Conservation (phyloP, 2,329 filamentous ascomycete genomes). For the Aspergillus ochraceoroseus region DNA sequence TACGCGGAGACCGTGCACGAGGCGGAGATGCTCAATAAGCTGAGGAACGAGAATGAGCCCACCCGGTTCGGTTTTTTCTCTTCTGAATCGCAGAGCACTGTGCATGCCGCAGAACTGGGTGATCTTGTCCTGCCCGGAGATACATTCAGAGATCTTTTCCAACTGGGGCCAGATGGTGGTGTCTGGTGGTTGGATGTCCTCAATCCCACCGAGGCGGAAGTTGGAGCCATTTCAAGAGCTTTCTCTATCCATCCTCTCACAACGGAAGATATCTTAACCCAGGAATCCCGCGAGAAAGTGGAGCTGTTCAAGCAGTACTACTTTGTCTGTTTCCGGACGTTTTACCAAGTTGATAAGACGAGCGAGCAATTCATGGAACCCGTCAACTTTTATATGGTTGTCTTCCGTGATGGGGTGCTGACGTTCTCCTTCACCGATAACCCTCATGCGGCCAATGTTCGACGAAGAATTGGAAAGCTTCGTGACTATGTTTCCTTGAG, state of each 20-base stretch:
- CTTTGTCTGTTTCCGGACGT: slow-evolving; percentile 95
- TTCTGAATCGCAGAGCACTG: slow-evolving; percentile 86
- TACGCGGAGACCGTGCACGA: slow-evolving; percentile 29
- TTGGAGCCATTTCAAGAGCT: slow-evolving; percentile 81
- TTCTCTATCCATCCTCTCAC: slow-evolving; percentile 95
- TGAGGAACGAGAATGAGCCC: slow-evolving; percentile 52
- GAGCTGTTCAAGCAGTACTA: slow-evolving; percentile 97
- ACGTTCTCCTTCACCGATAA: slow-evolving; percentile 92
- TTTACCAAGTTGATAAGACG: slow-evolving; percentile 73
- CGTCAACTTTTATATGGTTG: slow-evolving; percentile 93
- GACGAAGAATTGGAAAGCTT: slow-evolving; percentile 83
- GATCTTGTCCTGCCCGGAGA: slow-evolving; percentile 86
- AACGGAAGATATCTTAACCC: slow-evolving; percentile 90
- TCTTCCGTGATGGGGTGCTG: slow-evolving; percentile 89
- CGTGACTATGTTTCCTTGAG: slow-evolving; percentile 93
- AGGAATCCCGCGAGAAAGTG: slow-evolving; percentile 96
- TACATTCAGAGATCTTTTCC: slow-evolving; percentile 82
- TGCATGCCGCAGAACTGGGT: slow-evolving; percentile 83
- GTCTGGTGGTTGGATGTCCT: slow-evolving; percentile 99
- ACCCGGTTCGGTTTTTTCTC: slow-evolving; percentile 97
- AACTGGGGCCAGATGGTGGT: slow-evolving; percentile 63
- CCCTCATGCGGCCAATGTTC: slow-evolving; percentile 79
- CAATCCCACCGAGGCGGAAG: slow-evolving; percentile 82
- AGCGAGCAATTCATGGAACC: slow-evolving; percentile 83
- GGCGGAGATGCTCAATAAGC: slow-evolving; percentile 31